Evolutionary conservation across 768 basidiomycete species (phyloP), one percentile per base, ranked within the genome.

Genomic region (Lanmaoa pseudosensibilis): DNA sequence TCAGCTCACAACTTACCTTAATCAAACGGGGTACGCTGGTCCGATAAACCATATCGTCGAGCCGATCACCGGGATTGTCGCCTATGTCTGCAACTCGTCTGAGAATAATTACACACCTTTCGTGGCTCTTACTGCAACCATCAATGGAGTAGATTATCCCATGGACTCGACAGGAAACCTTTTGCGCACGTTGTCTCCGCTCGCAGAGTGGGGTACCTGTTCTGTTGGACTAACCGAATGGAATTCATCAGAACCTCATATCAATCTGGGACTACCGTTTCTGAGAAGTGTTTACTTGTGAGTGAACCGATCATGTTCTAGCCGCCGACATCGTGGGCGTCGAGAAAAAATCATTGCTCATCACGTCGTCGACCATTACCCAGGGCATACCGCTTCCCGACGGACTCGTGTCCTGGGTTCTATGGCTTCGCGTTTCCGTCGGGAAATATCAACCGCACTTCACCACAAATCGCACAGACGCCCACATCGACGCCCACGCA

Each of bases 301-400:
- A 55, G 62, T 55, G 3, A 11, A 12, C 43, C n/a, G 8, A 44
- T 34, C 38, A 23, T 54, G 23, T 32, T 11, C 11, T 38, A 15
- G 23, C 32, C 3, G 10, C 32, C 32, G 15, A 19, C 34, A 13
- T n/a, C 12, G 13, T 4, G 6, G n/a, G 8, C 0, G 25, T 27
- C 44, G 9, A 30, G n/a, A 11, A 30, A n/a, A 18, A 6, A 19
- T 16, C 6, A 8, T 39, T 21, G 11, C 34, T 54, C 32, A 51
- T 37, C 47, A 43, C 19, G 13, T 43, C 38, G 45, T 46, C 10
- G 45, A 40, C 40, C 27, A 8, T 7, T 30, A 8, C 8, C 6
- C 27, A 69, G 67, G 45, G 67, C 69, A 5, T 69, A 70, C 34
- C 68, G 68, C 23, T 69, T 69, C 43, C 69, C 64, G 16, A 69